Conservation (phyloP, 2,329 filamentous ascomycete species). For the Pseudogymnoascus sp. region DNA sequence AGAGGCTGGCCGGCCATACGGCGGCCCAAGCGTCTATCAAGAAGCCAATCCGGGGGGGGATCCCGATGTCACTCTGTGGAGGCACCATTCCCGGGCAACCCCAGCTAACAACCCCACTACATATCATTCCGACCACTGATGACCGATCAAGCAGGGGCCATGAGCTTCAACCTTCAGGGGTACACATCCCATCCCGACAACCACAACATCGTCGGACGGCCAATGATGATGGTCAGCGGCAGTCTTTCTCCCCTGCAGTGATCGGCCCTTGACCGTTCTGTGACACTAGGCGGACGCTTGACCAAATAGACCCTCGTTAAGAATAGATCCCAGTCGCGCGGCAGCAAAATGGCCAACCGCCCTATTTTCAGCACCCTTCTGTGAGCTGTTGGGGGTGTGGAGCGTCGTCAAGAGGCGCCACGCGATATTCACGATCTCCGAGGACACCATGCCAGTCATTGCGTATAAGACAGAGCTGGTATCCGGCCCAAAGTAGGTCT, state of each 20-base stretch:
- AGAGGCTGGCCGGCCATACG: not conserved
- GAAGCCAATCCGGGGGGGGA: constrained; percentile 7
- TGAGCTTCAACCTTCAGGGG: constrained; percentile 4
- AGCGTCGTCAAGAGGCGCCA: constrained; percentile 8
- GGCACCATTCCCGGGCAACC: not conserved
- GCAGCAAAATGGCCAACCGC: constrained; percentile 7
- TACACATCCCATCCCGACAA: not conserved
- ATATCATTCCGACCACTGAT: not conserved
- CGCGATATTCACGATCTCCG: constrained; percentile 10
- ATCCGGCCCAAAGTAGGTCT: constrained; percentile 7
- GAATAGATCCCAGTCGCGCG: constrained; percentile 8
- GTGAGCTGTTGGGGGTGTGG: not conserved
- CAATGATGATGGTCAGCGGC: not conserved
- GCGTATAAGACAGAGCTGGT: constrained; percentile 8
- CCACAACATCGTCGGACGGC: not conserved
- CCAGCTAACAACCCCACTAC: constrained; percentile 2
- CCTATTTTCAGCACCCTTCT: constrained; percentile 6
- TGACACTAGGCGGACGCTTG: constrained; percentile 6
- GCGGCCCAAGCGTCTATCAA: constrained; percentile 8
- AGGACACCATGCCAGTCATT: not conserved
- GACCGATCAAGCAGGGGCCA: not conserved
- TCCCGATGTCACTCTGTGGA: constrained; percentile 10
- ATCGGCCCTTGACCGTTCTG: constrained; percentile 9
- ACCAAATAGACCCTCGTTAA: constrained; percentile 9
- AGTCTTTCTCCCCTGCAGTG: not conserved